Percentiles rank a stretch among this genome's conserved stretches.
Evolutionary conservation across 257 asterid genomes (phyloP).

Genomic region (Marsdenia floribunda): DNA sequence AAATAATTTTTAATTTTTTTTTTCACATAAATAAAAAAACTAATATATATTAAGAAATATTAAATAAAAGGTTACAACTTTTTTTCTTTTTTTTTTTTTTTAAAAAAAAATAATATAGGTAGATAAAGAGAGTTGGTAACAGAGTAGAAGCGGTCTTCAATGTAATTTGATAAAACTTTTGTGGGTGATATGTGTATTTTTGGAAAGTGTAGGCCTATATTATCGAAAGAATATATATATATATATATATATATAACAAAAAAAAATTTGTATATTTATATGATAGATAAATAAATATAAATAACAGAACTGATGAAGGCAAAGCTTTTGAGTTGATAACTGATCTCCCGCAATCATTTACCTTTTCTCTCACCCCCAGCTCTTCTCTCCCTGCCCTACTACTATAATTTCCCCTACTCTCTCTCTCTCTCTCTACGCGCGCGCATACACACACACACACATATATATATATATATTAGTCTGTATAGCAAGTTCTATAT

Average conservation of each 20-base stretch:
- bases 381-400: constrained; percentile 5
- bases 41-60: no score
- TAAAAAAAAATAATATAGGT: no score
- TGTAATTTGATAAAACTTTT: no score
- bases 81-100: no score
- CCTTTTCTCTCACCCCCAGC: constrained; percentile 19
- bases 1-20: no score
- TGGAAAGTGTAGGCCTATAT: neutral
- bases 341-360: constrained; percentile 43
- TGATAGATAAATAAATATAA: neutral
- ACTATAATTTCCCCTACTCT: neutral
- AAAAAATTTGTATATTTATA: neutral
- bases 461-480: neutral
- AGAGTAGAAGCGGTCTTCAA: no score
- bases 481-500: constrained; percentile 3
- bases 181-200: neutral
- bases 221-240: neutral
- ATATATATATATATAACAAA: no score
- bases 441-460: neutral
- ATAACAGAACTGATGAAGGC: constrained; percentile 10
- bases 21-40: no score
- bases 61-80: no score
- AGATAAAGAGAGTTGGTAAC: no score
- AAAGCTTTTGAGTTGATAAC: constrained; percentile 20
- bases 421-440: neutral